phyloP scores from a whole-genome alignment of 768 basidiomycete species.

The Russula sp. region DNA sequence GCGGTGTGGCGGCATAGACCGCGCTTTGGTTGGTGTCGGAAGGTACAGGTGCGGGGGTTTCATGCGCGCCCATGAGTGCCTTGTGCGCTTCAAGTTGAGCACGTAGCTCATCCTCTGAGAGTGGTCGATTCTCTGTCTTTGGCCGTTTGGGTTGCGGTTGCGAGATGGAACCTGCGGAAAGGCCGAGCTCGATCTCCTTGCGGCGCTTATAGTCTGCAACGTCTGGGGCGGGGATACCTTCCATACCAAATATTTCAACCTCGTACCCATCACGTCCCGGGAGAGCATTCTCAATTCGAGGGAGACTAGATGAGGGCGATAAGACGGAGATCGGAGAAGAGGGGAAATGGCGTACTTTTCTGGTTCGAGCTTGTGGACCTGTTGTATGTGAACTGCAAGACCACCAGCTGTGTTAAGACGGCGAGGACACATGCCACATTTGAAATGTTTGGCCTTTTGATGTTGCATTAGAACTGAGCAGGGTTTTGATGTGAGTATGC shows the following conservation, averaged over 20 bases:
- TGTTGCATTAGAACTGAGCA: conserved; percentile 90
- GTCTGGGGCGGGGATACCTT: conserved; percentile 91
- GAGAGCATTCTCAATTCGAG: conserved; percentile 93
- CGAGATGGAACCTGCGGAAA: conserved; percentile 72
- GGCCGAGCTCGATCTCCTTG: conserved; percentile 90
- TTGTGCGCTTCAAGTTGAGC: conserved; percentile 86
- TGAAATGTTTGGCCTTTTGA: conserved; percentile 99
- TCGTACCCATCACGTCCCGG: conserved; percentile 97
- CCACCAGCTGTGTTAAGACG: conserved; percentile 96
- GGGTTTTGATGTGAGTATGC: neutral
- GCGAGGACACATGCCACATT: conserved; percentile 92
- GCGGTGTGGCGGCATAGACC: conserved; percentile 70
- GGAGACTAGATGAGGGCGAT: conserved; percentile 38
- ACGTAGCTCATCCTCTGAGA: conserved; percentile 78
- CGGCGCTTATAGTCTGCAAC: conserved; percentile 93
- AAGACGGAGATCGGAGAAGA: conserved; percentile 5
- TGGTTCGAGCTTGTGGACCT: conserved; percentile 98
- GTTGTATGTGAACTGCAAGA: conserved; percentile 94
- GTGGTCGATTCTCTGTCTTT: conserved; percentile 65
- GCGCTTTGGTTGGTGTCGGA: conserved; percentile 41
- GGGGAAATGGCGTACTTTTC: conserved; percentile 42
- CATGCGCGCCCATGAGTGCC: conserved; percentile 73
- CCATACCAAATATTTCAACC: conserved; percentile 99
- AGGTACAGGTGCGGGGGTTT: conserved; percentile 32
- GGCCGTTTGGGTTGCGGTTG: conserved; percentile 77